Evolutionary conservation across 2,329 filamentous ascomycete species (phyloP).

Genomic region (Ophiostoma himal-ulmi): DNA sequence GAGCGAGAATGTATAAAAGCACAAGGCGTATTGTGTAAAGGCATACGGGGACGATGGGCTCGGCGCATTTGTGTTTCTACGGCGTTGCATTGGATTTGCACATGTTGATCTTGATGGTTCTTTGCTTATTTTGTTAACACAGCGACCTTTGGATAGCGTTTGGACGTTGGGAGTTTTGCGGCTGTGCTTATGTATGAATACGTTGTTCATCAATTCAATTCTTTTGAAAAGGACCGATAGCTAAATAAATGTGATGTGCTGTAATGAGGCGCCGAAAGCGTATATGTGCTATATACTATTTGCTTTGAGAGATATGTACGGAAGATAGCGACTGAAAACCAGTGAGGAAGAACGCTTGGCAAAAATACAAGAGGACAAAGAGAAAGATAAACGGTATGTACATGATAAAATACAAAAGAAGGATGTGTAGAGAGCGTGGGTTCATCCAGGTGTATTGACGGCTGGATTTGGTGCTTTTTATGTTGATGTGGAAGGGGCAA

Average conservation of each 20-base stretch:
- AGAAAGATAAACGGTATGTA: neutral
- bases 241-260: neutral
- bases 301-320: neutral
- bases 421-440: neutral
- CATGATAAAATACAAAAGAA: neutral
- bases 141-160: slow-evolving; percentile 5
- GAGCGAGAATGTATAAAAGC: slow-evolving; percentile 22
- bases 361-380: neutral
- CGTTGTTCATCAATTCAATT: neutral
- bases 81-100: neutral
- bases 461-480: neutral
- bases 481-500: neutral
- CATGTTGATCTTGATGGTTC: neutral
- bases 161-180: neutral
- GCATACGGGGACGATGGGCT: too few relatives aligned
- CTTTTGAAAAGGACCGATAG: neutral
- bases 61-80: neutral
- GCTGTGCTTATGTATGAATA: neutral
- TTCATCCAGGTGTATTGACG: neutral
- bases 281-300: neutral
- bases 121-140: neutral
- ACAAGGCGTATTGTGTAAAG: neutral
- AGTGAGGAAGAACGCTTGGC: too few relatives aligned
- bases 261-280: neutral
- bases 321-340: neutral